Conservation (phyloP, 2,329 filamentous ascomycete species). For the Ophiostoma sp. region DNA sequence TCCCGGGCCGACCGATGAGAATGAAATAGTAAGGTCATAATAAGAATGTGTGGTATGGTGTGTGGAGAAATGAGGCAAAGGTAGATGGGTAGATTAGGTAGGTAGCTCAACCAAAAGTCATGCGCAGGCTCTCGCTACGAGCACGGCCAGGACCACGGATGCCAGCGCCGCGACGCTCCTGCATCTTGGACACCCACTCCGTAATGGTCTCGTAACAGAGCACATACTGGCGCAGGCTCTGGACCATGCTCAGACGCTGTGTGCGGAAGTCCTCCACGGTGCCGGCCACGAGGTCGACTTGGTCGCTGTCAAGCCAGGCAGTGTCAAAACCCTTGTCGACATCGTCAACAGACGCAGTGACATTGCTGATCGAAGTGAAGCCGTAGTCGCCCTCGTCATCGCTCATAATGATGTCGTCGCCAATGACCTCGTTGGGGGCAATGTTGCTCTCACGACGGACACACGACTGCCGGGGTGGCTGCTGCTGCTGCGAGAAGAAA, state of each 20-base stretch:
- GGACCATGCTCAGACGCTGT: slow-evolving; percentile 94
- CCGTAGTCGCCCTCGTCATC: slow-evolving; percentile 18
- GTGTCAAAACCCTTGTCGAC: slow-evolving; percentile 43
- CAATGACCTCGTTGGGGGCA: not conserved
- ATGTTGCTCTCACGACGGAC: not conserved
- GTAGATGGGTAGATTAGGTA: not conserved
- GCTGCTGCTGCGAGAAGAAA: not conserved
- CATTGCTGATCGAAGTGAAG: not conserved
- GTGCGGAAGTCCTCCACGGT: slow-evolving; percentile 88
- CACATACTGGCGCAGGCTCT: slow-evolving; percentile 89
- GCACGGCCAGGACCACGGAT: slow-evolving; percentile 20
- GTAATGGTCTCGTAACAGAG: slow-evolving; percentile 94
- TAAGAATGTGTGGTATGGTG: not conserved
- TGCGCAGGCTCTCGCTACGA: slow-evolving; percentile 29
- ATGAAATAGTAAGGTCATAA: not conserved
- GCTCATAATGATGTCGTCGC: slow-evolving; percentile 15
- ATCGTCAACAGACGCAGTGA: not conserved
- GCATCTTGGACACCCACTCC: slow-evolving; percentile 71
- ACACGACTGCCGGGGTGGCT: not conserved
- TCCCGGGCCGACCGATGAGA: not conserved
- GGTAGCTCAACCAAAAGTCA: not conserved
- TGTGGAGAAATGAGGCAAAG: not conserved
- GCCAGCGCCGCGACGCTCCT: slow-evolving; percentile 38
- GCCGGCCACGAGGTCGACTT: slow-evolving; percentile 76
- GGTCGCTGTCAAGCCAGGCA: slow-evolving; percentile 68